Base-by-base conservation (phyloP, 768 basidiomycete genomes). In the Coprinopsis cinerea region DNA sequence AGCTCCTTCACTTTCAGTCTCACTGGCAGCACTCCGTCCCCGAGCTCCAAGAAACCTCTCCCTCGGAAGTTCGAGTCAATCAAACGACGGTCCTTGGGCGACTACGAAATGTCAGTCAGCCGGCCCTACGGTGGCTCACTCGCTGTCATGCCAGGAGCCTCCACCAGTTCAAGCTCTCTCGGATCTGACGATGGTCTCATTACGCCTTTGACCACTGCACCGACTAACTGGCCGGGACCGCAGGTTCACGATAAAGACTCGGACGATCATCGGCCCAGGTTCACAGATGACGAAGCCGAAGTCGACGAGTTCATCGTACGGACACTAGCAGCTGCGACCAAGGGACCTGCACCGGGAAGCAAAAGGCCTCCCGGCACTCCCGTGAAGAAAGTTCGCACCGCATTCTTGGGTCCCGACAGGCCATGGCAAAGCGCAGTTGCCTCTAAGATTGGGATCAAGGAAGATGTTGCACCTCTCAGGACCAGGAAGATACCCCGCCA, bases 341-440 rank as follows among this genome's bases (percentile, higher is more conserved):
- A 81, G 52, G 71, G 70, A 2, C 65, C 71, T 25, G 61, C 57
- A 3, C 68, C 71, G 56, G 66, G 67, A 22, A 60, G 63, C 45
- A 89, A 87, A 72, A 82, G 74, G 49, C 78, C 79, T 4, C 88
- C 88, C 1, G 87, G 85, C 0, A 91, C 88, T 13, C 88, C 88
- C 1, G 85, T 88, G n/a, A 91, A 91, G 73, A 81, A 75, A 59
- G 63, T 73, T 50, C 83, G 83, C 65, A 81, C 78, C 18, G 73
- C 76, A 34, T 72, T 78, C 59, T 67, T 83, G 28, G 69, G 72
- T 24, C 72, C 72, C 52, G 76, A 79, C 44, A 72, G 87, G 9
- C 85, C 83, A 3, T 90, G 87, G 87, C 87, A 88, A 63, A 89
- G 88, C 59, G 87, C 87, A 2, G 77, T 89, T 17, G 76, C 87